Evolutionary conservation across 2,329 filamentous ascomycete genomes (phyloP).

Genomic region (Monosporascus sp.): DNA sequence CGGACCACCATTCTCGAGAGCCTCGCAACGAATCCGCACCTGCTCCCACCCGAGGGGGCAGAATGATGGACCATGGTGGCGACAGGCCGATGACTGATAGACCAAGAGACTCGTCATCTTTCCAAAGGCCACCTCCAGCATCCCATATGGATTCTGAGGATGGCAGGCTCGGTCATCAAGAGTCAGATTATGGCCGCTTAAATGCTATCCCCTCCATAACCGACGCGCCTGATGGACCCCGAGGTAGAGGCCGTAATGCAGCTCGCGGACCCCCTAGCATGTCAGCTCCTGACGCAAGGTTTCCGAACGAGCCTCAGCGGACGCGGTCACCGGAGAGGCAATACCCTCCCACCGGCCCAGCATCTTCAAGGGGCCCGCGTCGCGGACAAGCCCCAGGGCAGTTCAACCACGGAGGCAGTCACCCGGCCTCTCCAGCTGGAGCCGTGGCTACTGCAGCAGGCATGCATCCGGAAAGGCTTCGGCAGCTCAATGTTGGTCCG

Average conservation of each 20-base stretch:
- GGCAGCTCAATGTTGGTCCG: slow-evolving; percentile 18
- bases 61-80: slow-evolving; percentile 29
- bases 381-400: slow-evolving; percentile 31
- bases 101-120: slow-evolving; percentile 33
- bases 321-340: slow-evolving; percentile 44
- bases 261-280: slow-evolving; percentile 32
- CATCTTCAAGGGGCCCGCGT: slow-evolving; percentile 40
- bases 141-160: slow-evolving; percentile 44
- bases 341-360: slow-evolving; percentile 46
- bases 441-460: slow-evolving; percentile 16
- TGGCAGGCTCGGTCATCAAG: slow-evolving; percentile 45
- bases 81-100: slow-evolving; percentile 38
- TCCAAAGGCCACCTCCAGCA: slow-evolving; percentile 27
- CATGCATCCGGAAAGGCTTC: slow-evolving; percentile 26
- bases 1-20: slow-evolving; percentile 28
- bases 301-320: slow-evolving; percentile 30
- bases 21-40: slow-evolving; percentile 22
- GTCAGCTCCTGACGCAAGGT: slow-evolving; percentile 37
- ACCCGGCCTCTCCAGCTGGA: slow-evolving; percentile 19
- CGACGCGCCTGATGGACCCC: slow-evolving; percentile 49
- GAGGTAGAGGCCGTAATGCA: slow-evolving; percentile 41
- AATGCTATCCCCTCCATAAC: slow-evolving; percentile 43
- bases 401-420: slow-evolving; percentile 12
- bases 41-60: slow-evolving; percentile 16
- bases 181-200: slow-evolving; percentile 58